Evolutionary conservation across 257 asterid genomes (phyloP).

Genomic region (Ajuga chamaepitys): DNA sequence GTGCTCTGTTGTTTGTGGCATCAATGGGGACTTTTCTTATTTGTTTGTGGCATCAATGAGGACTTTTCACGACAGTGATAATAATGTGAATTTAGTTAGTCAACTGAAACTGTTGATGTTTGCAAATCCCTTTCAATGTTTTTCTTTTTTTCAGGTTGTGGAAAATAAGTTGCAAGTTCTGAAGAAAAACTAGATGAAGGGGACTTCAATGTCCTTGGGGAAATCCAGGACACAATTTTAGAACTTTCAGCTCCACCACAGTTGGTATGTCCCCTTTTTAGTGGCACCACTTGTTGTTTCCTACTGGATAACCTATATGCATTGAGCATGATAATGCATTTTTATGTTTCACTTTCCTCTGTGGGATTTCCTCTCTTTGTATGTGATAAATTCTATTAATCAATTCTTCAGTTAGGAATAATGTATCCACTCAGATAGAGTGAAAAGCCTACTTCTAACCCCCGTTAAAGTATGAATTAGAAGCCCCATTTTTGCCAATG

Average conservation of each 20-base stretch:
- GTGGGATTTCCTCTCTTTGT: neutral
- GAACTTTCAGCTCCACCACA: slow-evolving; percentile 79
- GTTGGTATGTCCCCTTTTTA: slow-evolving; percentile 52
- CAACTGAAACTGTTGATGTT: neutral
- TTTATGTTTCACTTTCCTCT: neutral
- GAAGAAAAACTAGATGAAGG: slow-evolving; percentile 51
- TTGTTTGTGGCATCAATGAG: too few species aligned
- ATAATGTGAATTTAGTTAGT: neutral
- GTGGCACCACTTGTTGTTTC: slow-evolving; percentile 3
- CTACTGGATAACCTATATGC: neutral
- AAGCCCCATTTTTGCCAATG: neutral
- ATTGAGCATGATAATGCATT: neutral
- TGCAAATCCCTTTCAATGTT: too few species aligned
- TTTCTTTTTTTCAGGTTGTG: slow-evolving; percentile 51
- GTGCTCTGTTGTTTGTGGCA: too few species aligned
- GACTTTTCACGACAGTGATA: too few species aligned
- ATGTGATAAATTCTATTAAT: neutral
- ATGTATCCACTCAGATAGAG: too few species aligned
- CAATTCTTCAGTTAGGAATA: neutral
- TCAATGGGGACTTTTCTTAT: too few species aligned
- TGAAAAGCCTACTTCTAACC: too few species aligned
- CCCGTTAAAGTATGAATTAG: slow-evolving; percentile 2
- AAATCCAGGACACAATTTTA: slow-evolving; percentile 65
- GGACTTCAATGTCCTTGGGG: slow-evolving; percentile 54
- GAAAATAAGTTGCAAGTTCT: slow-evolving; percentile 51